A percentile compares a stretch with the other conserved stretches of the same genome.
These are phyloP conservation scores for Macadamia tetraphylla DNA, from an alignment of 164 flowering plant species.

Conservation along the genomic window DNA sequence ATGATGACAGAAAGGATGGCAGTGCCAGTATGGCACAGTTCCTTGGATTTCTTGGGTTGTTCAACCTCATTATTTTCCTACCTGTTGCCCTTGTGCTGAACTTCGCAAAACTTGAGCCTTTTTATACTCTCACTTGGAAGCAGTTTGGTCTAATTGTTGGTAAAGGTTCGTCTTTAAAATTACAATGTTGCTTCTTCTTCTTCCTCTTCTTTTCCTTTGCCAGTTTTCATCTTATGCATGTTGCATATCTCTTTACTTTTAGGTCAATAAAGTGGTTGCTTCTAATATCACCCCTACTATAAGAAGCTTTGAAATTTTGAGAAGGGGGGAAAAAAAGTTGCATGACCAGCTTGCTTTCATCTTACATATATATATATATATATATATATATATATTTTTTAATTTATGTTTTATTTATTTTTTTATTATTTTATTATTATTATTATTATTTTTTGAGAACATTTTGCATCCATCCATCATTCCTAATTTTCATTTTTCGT, in stretches of 20 bases:
- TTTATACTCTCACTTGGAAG: constrained; percentile 55
- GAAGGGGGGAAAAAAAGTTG: no score
- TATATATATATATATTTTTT: no score
- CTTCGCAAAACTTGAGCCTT: constrained; percentile 62
- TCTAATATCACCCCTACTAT: neutral
- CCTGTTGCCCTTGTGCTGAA: constrained; percentile 79
- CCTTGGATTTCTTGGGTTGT: constrained; percentile 89
- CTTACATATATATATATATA: no score
- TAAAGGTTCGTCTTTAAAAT: constrained; percentile 55
- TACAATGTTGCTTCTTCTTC: neutral
- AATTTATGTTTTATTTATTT: neutral
- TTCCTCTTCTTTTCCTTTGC: neutral
- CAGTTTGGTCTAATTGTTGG: constrained; percentile 77
- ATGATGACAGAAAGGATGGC: constrained; percentile 54
- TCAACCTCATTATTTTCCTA: constrained; percentile 75
- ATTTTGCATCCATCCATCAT: no score
- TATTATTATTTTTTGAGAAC: no score
- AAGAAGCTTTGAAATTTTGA: no score
- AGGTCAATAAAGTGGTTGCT: neutral
- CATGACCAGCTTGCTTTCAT: no score
- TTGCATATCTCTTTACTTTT: neutral
- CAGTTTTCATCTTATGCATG: neutral
- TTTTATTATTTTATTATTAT: no score
- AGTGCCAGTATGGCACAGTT: constrained; percentile 83
- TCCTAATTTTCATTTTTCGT: no score